Conservation (phyloP, 176 grass and related monocot species). For the Oryza meyeriana region DNA sequence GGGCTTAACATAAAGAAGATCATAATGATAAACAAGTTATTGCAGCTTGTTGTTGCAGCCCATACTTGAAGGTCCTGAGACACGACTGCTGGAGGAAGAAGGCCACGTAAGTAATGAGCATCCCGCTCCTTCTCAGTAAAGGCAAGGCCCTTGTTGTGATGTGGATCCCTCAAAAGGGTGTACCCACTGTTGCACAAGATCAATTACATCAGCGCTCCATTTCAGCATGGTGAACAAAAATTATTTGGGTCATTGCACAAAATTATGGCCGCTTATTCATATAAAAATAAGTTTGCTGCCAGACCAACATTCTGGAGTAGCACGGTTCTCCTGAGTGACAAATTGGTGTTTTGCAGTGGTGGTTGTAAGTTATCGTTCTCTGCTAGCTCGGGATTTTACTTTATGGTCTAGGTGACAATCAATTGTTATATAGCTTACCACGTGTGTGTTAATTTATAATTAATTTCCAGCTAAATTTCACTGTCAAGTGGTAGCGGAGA, state of each 20-base stretch:
- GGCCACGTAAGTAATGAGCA: conserved; percentile 84
- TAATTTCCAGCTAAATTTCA: conserved; percentile 10
- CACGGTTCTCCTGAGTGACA: background rate
- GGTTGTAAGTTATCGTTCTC: background rate
- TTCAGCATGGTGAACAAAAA: background rate
- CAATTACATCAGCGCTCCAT: conserved; percentile 22
- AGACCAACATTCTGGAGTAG: background rate
- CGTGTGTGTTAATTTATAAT: background rate
- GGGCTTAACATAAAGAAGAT: background rate
- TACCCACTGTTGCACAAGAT: conserved; percentile 66
- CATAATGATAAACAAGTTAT: background rate
- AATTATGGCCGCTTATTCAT: background rate
- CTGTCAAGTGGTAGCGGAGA: conserved; percentile 20
- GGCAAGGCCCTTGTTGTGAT: conserved; percentile 88
- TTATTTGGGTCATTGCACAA: background rate
- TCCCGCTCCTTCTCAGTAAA: conserved; percentile 85
- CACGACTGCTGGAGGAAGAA: conserved; percentile 81
- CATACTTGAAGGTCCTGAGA: conserved; percentile 78
- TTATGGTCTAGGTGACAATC: background rate
- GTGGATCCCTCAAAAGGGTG: conserved; percentile 86
- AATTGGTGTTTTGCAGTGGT: background rate
- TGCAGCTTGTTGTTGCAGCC: background rate
- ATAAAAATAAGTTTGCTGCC: background rate
- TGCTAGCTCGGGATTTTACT: background rate
- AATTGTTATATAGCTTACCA: background rate